A percentile compares a stretch with the other conserved stretches of the same genome.
Evolutionary conservation across 2,329 filamentous ascomycete genomes (phyloP).

Genomic region (Diaporthe eres): DNA sequence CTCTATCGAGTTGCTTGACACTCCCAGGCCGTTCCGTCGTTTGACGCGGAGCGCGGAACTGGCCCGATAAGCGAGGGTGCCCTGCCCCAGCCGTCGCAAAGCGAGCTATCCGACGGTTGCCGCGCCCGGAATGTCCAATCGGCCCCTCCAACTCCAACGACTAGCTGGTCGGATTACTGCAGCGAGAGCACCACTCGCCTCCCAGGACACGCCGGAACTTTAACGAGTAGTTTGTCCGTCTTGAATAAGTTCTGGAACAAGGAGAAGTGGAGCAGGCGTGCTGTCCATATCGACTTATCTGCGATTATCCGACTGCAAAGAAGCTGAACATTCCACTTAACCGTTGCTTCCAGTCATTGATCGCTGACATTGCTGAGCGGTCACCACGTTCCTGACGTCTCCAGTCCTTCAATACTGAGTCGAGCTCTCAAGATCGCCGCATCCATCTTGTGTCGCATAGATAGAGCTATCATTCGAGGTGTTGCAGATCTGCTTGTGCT

Average conservation of each 20-base stretch:
- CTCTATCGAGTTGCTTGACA: conserved; percentile 36
- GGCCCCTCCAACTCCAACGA: not conserved
- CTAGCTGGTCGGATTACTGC: conserved; percentile 4
- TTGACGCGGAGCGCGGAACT: conserved; percentile 34
- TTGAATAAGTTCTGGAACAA: conserved; percentile 21
- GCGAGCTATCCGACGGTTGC: conserved; percentile 40
- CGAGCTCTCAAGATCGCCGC: conserved; percentile 2
- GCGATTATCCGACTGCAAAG: not conserved
- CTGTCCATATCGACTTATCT: conserved; percentile 14
- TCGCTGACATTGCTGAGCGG: not conserved
- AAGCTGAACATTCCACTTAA: conserved; percentile 17
- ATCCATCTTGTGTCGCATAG: conserved; percentile 2
- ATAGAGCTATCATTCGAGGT: conserved; percentile 16
- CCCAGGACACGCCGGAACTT: conserved; percentile 13
- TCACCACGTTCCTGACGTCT: not conserved
- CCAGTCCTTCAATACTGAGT: conserved; percentile 1
- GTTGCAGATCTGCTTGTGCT: conserved; percentile 3
- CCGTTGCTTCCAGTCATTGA: conserved; percentile 24
- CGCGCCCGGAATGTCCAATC: conserved; percentile 32
- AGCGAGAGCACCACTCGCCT: not conserved
- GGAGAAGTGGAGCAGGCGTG: not conserved
- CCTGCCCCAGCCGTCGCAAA: conserved; percentile 37
- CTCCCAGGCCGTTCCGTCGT: conserved; percentile 35
- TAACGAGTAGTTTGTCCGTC: not conserved
- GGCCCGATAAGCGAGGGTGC: conserved; percentile 34